Evolutionary conservation across 2,329 filamentous ascomycete genomes (phyloP), one percentile per base, ranked within the genome.

Genomic region (Cladosporium colombiae): DNA sequence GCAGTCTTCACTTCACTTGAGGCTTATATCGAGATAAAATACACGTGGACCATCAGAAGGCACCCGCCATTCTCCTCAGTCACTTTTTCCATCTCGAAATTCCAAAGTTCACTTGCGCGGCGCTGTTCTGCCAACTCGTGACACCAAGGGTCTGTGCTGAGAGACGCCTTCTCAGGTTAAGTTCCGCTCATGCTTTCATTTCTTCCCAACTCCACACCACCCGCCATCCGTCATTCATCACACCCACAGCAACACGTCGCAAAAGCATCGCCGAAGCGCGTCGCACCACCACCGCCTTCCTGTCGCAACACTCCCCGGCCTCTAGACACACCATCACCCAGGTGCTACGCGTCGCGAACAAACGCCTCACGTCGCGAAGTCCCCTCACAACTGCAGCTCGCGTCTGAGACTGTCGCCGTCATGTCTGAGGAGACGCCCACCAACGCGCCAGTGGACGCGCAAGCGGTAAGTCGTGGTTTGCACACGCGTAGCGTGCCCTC

Each of bases 341-440:
- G 62, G 25, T 53, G 18, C 40, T 56, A 66, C 61, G 53, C 62
- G 65, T 67, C 50, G 62, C 31, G 62, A 64, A 25, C 49, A 25
- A 31, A 49, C n/a, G 49, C 50, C 59, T 52, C 62, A 64, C 65
- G 62, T 67, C 65, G 53, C 65, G 33, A 63, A 56, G 61, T 35
- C 23, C 35, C 33, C 33, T 13, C 56, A 29, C 40, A 50, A 44
- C 61, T 37, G n/a, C 61, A 25, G 31, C 50, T 37, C 40, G 64
- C 63, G 50, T 66, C 62, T 63, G 67, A 66, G 62, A 58, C 64
- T 62, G 66, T 56, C 53, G 66, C 59, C 65, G 66, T 65, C 56
- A 77, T 77, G 75, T 71, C 73, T 56, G 75, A 77, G 56, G 74
- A 74, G 66, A 65, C 69, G 40, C 65, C 68, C 55, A 68, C 69